These are phyloP conservation scores for Botryosphaeria dothidea DNA, from an alignment of 2,329 filamentous ascomycete genomes.

Conservation along the genomic window DNA sequence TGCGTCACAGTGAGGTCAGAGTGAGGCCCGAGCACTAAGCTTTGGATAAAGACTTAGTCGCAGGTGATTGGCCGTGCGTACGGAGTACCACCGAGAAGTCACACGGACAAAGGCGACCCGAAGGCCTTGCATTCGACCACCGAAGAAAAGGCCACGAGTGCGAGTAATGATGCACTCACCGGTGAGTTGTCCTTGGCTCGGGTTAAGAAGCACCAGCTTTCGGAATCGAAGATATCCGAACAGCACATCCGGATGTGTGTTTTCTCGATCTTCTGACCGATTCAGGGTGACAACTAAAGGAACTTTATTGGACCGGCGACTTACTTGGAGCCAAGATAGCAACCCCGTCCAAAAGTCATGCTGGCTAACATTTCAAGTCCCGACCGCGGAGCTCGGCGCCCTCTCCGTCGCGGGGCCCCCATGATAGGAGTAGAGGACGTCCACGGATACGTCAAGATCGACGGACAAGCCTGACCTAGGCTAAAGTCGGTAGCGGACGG, in stretches of 20 bases:
- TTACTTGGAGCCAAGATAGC: background rate
- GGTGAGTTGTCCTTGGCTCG: background rate
- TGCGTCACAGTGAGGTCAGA: background rate
- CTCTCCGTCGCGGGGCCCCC: background rate
- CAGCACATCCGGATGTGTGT: background rate
- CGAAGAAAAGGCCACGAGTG: background rate
- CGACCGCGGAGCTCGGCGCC: background rate
- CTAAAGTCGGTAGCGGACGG: background rate
- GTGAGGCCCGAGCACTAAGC: background rate
- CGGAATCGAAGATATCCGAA: background rate
- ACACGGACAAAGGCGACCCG: background rate
- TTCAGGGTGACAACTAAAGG: background rate
- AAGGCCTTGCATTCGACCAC: background rate
- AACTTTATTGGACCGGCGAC: background rate
- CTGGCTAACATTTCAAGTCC: background rate
- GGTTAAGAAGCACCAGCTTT: background rate
- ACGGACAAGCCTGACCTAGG: background rate
- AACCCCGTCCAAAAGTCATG: background rate
- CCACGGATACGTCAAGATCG: background rate
- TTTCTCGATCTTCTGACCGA: background rate
- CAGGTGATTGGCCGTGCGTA: background rate
- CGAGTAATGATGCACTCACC: background rate
- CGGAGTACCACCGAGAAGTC: background rate
- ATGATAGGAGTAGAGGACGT: background rate
- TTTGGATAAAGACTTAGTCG: background rate